Evolutionary conservation across 2,329 filamentous ascomycete genomes (phyloP), one percentile per base, ranked within the genome.

Genomic region (Tolypocladium amazonense): DNA sequence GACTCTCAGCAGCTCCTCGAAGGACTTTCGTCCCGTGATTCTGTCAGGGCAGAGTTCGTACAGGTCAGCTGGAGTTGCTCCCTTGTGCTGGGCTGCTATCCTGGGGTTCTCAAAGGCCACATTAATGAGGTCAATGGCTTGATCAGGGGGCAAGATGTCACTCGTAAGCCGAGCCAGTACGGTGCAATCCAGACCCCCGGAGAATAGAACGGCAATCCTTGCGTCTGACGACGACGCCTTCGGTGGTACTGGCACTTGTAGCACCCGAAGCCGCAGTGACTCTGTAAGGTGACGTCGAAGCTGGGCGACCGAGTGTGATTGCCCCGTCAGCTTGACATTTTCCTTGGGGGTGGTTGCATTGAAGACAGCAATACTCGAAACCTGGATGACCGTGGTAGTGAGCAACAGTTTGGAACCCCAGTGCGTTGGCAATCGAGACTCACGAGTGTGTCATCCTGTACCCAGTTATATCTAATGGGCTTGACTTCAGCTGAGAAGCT

Each of bases 31-130:
- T 30, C 91, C 94, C 0, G 94, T 99, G 53, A 90, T 80, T 59
- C 95, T 87, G 73, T 99, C 94, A 0, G 94, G 94, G 65, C 94
- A 99, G 30, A 84, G 79, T 73, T 96, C 92, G 68, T 90, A 97
- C 0, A 86, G 72, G 61, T 71, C 70, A 3, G 69, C 63, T 61
- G 68, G 60, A 0, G 70, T 67, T 3, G 67, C 60, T 8, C 61
- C 62, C 25, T 76, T 76, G 15, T 82, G 74, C 52, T 83, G 79
- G 3, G 79, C 85, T 61, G 81, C 86, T 64, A 87, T 84, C 38
- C 90, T 83, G 0, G 92, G 93, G 65, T 99, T 99, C 72, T 99
- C 90, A 68, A 99, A 99, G 0, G 93, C 94, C 54, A 99, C 93
- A 65, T 99, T 99, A 63, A 99, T 81, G 11, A 99, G 79, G 69